Evolutionary conservation across 148 eudicot species (phyloP).

Genomic region (Fagopyrum esculentum): DNA sequence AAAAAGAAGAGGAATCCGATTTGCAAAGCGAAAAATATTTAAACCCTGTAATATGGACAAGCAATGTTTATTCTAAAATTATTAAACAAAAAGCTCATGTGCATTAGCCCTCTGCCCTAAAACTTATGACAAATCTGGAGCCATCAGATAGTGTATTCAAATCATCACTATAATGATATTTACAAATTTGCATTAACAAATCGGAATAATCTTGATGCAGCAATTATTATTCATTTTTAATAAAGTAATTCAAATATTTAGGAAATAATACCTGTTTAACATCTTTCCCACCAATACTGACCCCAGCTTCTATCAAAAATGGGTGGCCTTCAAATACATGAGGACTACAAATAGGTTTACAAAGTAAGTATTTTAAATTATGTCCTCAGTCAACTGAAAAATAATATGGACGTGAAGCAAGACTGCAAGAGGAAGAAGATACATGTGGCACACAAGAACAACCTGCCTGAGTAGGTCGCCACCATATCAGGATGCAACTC

Average conservation of each 20-base stretch:
- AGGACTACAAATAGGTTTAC: constrained; percentile 50
- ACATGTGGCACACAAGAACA: constrained; percentile 13
- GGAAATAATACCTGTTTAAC: constrained; percentile 63
- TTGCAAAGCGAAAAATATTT: constrained; percentile 94
- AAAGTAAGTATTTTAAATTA: background rate
- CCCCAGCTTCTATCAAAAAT: constrained; percentile 93
- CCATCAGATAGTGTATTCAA: background rate
- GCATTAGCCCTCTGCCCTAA: background rate
- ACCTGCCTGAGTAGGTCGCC: constrained; percentile 99
- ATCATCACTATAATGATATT: background rate
- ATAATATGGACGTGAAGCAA: background rate
- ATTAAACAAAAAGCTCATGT: background rate
- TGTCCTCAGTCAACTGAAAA: background rate
- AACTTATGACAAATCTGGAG: background rate
- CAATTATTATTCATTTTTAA: background rate
- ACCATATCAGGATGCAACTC: constrained; percentile 99
- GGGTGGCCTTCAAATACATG: constrained; percentile 99
- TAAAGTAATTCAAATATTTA: background rate
- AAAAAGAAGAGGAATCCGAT: constrained; percentile 94
- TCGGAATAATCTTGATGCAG: background rate
- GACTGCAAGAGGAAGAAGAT: constrained; percentile 4
- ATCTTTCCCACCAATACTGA: constrained; percentile 98
- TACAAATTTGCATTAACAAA: background rate
- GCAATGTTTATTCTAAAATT: background rate
- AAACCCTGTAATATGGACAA: constrained; percentile 48